Conservation (phyloP, 805 yeast genomes). For the Debaryomyces tyrocola region DNA sequence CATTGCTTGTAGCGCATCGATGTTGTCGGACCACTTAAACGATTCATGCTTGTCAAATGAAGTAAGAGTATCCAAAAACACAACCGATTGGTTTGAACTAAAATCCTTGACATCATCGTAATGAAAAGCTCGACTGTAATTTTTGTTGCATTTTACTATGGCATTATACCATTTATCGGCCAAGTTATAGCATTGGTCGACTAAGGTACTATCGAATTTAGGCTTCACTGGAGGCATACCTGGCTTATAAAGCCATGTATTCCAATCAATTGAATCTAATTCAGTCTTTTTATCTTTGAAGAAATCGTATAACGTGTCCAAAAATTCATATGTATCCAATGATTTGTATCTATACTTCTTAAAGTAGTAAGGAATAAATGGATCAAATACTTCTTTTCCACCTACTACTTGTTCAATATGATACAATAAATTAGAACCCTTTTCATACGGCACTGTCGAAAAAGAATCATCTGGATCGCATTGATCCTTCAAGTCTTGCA, state of each 20-base stretch:
- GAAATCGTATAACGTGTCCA: slow-evolving; percentile 72
- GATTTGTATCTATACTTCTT: slow-evolving; percentile 65
- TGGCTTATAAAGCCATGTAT: slow-evolving; percentile 74
- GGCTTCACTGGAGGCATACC: slow-evolving; percentile 88
- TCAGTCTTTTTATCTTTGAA: slow-evolving; percentile 46
- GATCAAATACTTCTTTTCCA: slow-evolving; percentile 66
- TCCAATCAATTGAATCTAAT: slow-evolving; percentile 81
- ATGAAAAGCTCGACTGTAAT: slow-evolving; percentile 34
- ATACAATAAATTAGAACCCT: slow-evolving; percentile 79
- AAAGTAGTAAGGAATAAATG: slow-evolving; percentile 79
- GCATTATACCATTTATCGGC: slow-evolving; percentile 63
- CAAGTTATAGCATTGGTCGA: slow-evolving; percentile 65
- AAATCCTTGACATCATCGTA: slow-evolving; percentile 54
- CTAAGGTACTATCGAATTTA: slow-evolving; percentile 73
- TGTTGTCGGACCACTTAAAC: slow-evolving; percentile 39
- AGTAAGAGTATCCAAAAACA: slow-evolving; percentile 70
- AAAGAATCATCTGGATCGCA: slow-evolving; percentile 89
- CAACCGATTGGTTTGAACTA: slow-evolving; percentile 74
- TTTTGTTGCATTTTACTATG: slow-evolving; percentile 19
- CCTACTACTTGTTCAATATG: slow-evolving; percentile 71
- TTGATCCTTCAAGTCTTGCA: slow-evolving; percentile 67
- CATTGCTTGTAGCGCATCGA: slow-evolving; percentile 29
- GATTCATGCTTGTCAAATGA: slow-evolving; percentile 44
- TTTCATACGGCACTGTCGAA: slow-evolving; percentile 86
- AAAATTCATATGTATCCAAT: slow-evolving; percentile 78